A percentile compares a stretch with the other conserved stretches of the same genome.
Evolutionary conservation across 805 yeast species (phyloP).

Genomic region (Wickerhamiella sorbophila): DNA sequence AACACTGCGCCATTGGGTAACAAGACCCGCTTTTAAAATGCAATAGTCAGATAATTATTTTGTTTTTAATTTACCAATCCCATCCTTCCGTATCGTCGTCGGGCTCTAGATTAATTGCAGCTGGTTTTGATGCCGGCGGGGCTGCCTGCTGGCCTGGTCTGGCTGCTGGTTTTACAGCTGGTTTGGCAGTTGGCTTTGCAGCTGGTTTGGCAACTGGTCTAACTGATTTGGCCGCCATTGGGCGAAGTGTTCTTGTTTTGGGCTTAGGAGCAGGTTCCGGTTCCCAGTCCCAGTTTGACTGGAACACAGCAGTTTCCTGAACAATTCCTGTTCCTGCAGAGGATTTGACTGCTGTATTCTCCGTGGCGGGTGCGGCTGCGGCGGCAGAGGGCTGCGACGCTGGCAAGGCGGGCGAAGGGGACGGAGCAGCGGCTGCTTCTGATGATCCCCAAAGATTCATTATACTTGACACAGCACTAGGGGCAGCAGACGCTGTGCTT

Average conservation of each 20-base stretch:
- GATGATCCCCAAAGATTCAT: neutral
- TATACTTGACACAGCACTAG: neutral
- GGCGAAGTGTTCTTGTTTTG: neutral
- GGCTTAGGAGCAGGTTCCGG: slow-evolving; percentile 3
- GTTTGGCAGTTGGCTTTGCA: neutral
- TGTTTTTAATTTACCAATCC: slow-evolving; percentile 11
- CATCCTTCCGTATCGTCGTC: slow-evolving; percentile 24
- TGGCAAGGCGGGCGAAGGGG: too few relatives aligned
- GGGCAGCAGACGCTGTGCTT: neutral
- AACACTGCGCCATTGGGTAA: slow-evolving; percentile 31
- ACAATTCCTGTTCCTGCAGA: neutral
- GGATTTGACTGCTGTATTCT: neutral
- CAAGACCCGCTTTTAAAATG: slow-evolving; percentile 21
- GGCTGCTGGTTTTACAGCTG: neutral
- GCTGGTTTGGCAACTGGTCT: neutral
- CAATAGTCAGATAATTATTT: neutral
- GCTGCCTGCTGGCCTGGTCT: neutral
- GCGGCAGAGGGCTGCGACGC: too few relatives aligned
- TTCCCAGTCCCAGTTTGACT: slow-evolving; percentile 10
- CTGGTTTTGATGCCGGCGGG: neutral
- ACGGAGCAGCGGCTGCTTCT: neutral
- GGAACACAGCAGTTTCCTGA: neutral
- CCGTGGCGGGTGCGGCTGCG: neutral
- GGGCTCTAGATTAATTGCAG: slow-evolving; percentile 9
- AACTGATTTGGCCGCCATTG: neutral